A percentile compares a stretch with the other conserved stretches of the same genome.
These are phyloP conservation scores for Panaeolus papilionaceus DNA, from an alignment of 768 basidiomycete genomes.

Conservation along the genomic window DNA sequence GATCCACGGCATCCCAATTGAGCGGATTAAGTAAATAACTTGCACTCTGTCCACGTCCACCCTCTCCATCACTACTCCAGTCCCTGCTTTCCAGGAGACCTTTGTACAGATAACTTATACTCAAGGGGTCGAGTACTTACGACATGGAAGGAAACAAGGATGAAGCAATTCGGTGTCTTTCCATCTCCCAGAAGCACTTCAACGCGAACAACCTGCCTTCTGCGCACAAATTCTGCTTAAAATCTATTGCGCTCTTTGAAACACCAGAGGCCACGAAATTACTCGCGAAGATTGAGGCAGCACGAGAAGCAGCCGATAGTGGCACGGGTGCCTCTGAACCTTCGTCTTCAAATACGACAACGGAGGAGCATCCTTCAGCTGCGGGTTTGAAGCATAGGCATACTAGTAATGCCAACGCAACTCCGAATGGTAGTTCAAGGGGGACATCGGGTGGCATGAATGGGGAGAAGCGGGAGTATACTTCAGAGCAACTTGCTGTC, in stretches of 20 bases:
- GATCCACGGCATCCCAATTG: slow-evolving; percentile 14
- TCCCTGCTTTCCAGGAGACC: slow-evolving; percentile 11
- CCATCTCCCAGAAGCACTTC: slow-evolving; percentile 78
- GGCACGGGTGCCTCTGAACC: slow-evolving; percentile 32
- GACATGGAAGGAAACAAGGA: slow-evolving; percentile 89
- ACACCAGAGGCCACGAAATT: slow-evolving; percentile 78
- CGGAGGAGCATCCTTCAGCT: slow-evolving; percentile 79
- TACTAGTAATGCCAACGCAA: slow-evolving; percentile 38
- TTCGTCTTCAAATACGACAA: slow-evolving; percentile 51
- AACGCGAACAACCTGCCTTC: slow-evolving; percentile 74
- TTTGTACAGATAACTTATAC: slow-evolving; percentile 14
- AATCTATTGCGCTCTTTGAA: slow-evolving; percentile 82
- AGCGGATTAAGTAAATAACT: slow-evolving; percentile 21
- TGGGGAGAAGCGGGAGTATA: slow-evolving; percentile 85
- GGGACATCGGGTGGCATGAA: slow-evolving; percentile 69
- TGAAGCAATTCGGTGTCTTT: slow-evolving; percentile 83
- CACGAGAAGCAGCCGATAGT: slow-evolving; percentile 25
- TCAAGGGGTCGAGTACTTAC: background rate
- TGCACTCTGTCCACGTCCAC: slow-evolving; percentile 30
- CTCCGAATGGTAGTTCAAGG: slow-evolving; percentile 37
- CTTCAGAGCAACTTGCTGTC: slow-evolving; percentile 78
- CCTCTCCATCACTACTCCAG: slow-evolving; percentile 18
- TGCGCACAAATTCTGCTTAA: slow-evolving; percentile 89
- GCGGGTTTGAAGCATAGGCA: slow-evolving; percentile 72
- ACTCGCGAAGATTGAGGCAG: slow-evolving; percentile 68